Evolutionary conservation across 129 eudicot genomes (phyloP).

Genomic region (Flaveria ramosissima): DNA sequence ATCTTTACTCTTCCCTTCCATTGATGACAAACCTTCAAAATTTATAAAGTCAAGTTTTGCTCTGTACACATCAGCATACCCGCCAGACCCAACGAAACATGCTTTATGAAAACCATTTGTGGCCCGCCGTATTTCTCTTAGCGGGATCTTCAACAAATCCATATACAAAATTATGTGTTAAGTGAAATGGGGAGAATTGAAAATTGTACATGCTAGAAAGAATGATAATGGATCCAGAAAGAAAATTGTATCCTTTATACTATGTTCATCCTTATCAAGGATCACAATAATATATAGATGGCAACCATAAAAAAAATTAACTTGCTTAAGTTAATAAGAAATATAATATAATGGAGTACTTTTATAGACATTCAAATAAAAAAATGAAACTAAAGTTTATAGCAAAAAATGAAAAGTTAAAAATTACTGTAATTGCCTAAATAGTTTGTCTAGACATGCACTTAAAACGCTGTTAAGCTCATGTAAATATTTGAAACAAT

Average conservation of each 20-base stretch:
- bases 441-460: background rate
- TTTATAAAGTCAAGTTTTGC: background rate
- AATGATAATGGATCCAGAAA: background rate
- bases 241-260: background rate
- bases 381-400: background rate
- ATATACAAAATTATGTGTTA: background rate
- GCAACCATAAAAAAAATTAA: background rate
- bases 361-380: too few relatives aligned
- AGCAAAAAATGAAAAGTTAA: background rate
- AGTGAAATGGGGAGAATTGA: background rate
- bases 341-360: too few relatives aligned
- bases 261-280: background rate
- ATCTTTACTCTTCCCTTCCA: background rate
- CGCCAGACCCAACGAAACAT: background rate
- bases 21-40: background rate
- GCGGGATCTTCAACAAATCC: background rate
- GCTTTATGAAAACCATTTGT: background rate
- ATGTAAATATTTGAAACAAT: too few relatives aligned
- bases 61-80: background rate
- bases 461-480: background rate
- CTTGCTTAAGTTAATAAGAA: background rate
- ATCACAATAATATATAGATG: background rate
- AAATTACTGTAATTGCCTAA: background rate
- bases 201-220: background rate
- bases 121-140: constrained; percentile 7